phyloP scores from a whole-genome alignment of 2,329 filamentous ascomycete species.

The Cladophialophora exuberans region DNA sequence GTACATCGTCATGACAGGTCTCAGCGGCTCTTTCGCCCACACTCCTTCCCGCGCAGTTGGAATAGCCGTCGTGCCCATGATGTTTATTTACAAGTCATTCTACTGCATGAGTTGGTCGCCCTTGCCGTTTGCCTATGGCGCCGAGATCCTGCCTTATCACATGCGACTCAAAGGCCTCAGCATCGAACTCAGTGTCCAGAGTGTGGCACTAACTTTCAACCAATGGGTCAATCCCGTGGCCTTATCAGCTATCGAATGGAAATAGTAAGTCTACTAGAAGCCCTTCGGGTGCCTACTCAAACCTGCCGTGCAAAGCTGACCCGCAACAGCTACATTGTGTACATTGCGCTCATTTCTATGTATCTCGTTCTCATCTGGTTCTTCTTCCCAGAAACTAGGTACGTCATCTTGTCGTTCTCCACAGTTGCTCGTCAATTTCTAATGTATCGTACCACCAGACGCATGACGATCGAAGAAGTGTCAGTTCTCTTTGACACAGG shows the following conservation, averaged over 20 bases:
- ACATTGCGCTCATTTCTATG: slow-evolving; percentile 11
- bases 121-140: slow-evolving; percentile 40
- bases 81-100: slow-evolving; percentile 43
- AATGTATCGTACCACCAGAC: background rate
- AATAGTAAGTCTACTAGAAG: slow-evolving; percentile 12
- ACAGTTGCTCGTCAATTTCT: too few species aligned
- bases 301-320: too few species aligned
- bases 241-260: slow-evolving; percentile 5
- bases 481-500: slow-evolving; percentile 13
- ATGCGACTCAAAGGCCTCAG: slow-evolving; percentile 52
- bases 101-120: slow-evolving; percentile 9
- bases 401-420: background rate
- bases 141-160: slow-evolving; percentile 53
- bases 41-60: slow-evolving; percentile 26
- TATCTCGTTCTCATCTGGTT: slow-evolving; percentile 10
- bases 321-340: slow-evolving; percentile 12
- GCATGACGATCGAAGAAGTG: slow-evolving; percentile 15
- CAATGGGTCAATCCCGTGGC: slow-evolving; percentile 17
- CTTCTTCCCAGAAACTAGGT: slow-evolving; percentile 16
- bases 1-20: slow-evolving; percentile 32
- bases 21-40: slow-evolving; percentile 33
- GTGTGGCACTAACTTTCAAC: slow-evolving; percentile 10
- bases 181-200: slow-evolving; percentile 9
- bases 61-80: slow-evolving; percentile 36
- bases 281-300: background rate